Percentiles rank a stretch among this genome's conserved stretches.
Conservation (phyloP, 2,329 filamentous ascomycete genomes). For the Mycocentrospora acerina region DNA sequence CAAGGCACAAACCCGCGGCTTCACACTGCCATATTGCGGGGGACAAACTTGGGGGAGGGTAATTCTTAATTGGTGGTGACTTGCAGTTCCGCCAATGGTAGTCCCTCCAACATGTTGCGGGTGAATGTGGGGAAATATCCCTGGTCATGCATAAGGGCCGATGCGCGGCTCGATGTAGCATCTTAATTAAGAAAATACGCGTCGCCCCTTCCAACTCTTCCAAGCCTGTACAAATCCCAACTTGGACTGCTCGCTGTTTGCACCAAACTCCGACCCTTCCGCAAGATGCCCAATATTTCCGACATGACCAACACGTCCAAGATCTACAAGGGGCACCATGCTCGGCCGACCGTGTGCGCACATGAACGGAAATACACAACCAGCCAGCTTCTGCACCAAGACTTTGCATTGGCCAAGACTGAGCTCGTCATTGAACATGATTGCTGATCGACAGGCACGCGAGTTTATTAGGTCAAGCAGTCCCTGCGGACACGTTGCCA, state of each 20-base stretch:
- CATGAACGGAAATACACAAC: constrained; percentile 74
- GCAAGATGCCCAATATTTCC: background rate
- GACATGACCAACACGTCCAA: constrained; percentile 9
- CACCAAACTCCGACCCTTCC: background rate
- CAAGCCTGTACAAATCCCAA: constrained; percentile 7
- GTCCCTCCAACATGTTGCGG: too few relatives aligned
- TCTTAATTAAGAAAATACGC: too few relatives aligned
- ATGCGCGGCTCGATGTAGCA: too few relatives aligned
- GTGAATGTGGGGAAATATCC: too few relatives aligned
- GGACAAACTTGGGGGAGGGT: too few relatives aligned
- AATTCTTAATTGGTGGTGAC: too few relatives aligned
- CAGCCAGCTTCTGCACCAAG: constrained; percentile 60
- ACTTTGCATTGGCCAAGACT: constrained; percentile 57
- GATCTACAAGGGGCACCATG: constrained; percentile 50
- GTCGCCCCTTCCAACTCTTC: constrained; percentile 5
- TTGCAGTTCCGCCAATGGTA: too few relatives aligned
- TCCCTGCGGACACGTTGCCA: constrained; percentile 71
- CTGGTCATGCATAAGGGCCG: too few relatives aligned
- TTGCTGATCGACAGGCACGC: constrained; percentile 73
- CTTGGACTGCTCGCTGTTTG: background rate
- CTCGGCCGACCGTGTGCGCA: constrained; percentile 73
- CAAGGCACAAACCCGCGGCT: too few relatives aligned
- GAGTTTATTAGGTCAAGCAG: constrained; percentile 78
- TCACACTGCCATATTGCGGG: too few relatives aligned
- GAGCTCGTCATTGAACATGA: constrained; percentile 82